phyloP scores from a whole-genome alignment of 768 basidiomycete species.

The Rhodocollybia butyracea region DNA sequence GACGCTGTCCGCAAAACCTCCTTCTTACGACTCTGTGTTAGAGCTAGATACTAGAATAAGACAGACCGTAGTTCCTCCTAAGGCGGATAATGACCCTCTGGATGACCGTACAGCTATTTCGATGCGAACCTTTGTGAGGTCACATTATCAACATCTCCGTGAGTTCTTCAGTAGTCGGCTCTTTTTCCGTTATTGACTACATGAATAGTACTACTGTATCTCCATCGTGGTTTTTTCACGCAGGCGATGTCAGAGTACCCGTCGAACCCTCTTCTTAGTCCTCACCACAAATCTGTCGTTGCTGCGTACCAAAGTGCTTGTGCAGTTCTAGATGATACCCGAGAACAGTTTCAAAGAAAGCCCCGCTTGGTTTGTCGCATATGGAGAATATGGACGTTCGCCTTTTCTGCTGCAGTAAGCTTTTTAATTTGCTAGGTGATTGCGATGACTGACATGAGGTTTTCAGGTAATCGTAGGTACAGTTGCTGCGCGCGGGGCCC shows the following conservation, averaged over 20 bases:
- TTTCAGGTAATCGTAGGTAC: slow-evolving; percentile 51
- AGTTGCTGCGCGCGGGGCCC: slow-evolving; percentile 43
- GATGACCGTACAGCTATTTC: slow-evolving; percentile 32
- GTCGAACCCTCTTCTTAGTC: slow-evolving; percentile 42
- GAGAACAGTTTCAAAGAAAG: slow-evolving; percentile 37
- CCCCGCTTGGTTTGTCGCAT: slow-evolving; percentile 47
- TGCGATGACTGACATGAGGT: background rate
- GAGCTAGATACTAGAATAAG: slow-evolving; percentile 50
- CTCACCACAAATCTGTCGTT: slow-evolving; percentile 47
- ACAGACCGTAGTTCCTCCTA: slow-evolving; percentile 25
- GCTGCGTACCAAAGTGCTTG: slow-evolving; percentile 52
- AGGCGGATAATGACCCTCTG: slow-evolving; percentile 14
- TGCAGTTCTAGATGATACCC: slow-evolving; percentile 38
- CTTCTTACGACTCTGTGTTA: slow-evolving; percentile 43
- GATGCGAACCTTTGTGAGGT: slow-evolving; percentile 39
- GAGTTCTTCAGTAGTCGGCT: no score
- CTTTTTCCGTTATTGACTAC: no score
- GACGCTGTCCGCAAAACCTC: slow-evolving; percentile 38
- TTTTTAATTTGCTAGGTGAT: background rate
- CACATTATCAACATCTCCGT: slow-evolving; percentile 47
- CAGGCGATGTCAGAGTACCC: slow-evolving; percentile 50
- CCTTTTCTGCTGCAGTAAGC: slow-evolving; percentile 53
- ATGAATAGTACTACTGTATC: slow-evolving; percentile 45
- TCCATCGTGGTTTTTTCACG: slow-evolving; percentile 57
- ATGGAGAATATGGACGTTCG: slow-evolving; percentile 58